Conservation (phyloP, 768 basidiomycete genomes). For the Kondoa malvinella region DNA sequence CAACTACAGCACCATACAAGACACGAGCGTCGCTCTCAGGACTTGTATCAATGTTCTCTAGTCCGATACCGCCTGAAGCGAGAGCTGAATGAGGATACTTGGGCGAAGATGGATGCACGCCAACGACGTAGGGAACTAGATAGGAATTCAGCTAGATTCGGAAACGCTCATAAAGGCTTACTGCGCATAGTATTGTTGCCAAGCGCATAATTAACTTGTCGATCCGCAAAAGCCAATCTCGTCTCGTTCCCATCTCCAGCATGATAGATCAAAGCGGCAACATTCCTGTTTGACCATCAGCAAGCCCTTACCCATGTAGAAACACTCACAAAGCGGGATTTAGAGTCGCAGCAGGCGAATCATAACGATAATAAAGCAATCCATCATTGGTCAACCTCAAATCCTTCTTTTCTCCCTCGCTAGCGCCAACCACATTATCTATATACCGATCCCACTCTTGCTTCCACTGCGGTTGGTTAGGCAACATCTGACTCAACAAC, state of each 20-base stretch:
- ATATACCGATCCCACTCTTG: background rate
- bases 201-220: conserved; percentile 61
- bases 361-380: background rate
- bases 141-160: too few species aligned
- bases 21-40: background rate
- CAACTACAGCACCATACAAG: background rate
- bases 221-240: background rate
- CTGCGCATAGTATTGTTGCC: conserved; percentile 81
- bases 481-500: background rate
- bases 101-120: conserved; percentile 75
- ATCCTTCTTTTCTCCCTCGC: conserved; percentile 53
- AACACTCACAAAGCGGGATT: background rate
- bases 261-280: background rate
- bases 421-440: conserved; percentile 63
- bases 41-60: background rate
- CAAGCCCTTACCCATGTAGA: background rate
- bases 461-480: background rate
- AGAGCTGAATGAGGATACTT: conserved; percentile 51
- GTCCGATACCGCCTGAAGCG: background rate
- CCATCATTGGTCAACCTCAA: conserved; percentile 45
- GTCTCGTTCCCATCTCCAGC: conserved; percentile 11
- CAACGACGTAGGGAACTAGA: conserved; percentile 85
- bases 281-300: background rate
- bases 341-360: background rate
- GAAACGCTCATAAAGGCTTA: too few species aligned